phyloP scores from a whole-genome alignment of 2,329 filamentous ascomycete genomes.

The Pseudogymnoascus sp. region DNA sequence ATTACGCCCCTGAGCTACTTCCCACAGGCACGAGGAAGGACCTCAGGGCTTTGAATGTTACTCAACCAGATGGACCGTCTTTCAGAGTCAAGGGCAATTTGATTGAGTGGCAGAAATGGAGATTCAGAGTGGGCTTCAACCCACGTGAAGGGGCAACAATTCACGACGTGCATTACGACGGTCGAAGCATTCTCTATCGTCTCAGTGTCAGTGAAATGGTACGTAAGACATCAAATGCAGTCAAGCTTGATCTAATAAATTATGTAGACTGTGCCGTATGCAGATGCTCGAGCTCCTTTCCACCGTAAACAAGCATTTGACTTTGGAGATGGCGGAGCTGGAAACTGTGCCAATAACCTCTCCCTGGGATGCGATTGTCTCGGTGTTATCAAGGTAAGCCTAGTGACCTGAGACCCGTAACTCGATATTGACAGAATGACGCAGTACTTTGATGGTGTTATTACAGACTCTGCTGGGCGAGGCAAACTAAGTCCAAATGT shows the following conservation, averaged over 20 bases:
- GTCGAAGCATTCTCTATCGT: constrained; percentile 49
- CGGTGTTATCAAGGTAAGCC: constrained; percentile 47
- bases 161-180: constrained; percentile 53
- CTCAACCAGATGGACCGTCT: constrained; percentile 54
- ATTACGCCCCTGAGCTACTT: constrained; percentile 32
- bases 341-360: constrained; percentile 57
- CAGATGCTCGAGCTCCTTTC: constrained; percentile 52
- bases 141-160: constrained; percentile 51
- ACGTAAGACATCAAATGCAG: neutral
- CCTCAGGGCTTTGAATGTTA: constrained; percentile 51
- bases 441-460: constrained; percentile 48
- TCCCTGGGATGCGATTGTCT: constrained; percentile 60
- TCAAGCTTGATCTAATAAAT: neutral
- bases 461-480: constrained; percentile 45
- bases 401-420: neutral
- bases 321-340: constrained; percentile 58
- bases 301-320: constrained; percentile 62
- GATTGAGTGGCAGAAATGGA: constrained; percentile 48
- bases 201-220: constrained; percentile 53
- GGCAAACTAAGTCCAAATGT: constrained; percentile 49
- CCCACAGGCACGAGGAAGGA: constrained; percentile 33
- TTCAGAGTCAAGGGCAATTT: constrained; percentile 43
- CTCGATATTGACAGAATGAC: constrained; percentile 16
- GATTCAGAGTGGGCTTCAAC: constrained; percentile 55
- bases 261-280: constrained; percentile 47